Percentiles rank a stretch among this genome's conserved stretches.
These are phyloP conservation scores for Cyberlindnera mississippiensis DNA, from an alignment of 805 yeast genomes.

Conservation along the genomic window DNA sequence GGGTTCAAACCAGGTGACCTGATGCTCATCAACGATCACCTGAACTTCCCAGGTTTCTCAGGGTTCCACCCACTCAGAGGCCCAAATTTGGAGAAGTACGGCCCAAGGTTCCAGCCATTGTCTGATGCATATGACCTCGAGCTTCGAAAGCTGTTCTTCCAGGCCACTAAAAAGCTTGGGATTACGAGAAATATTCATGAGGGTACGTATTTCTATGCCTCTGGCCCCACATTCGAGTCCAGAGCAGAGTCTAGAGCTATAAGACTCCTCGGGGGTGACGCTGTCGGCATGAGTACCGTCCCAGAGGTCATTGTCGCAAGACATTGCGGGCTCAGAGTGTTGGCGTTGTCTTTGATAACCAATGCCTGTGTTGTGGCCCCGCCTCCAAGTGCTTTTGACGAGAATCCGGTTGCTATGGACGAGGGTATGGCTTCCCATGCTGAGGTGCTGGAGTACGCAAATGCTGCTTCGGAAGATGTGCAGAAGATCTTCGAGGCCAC, in stretches of 20 bases:
- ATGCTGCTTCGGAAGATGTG: constrained; percentile 77
- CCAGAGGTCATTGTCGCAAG: constrained; percentile 94
- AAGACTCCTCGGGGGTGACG: constrained; percentile 75
- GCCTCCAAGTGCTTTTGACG: constrained; percentile 64
- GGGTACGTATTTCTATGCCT: constrained; percentile 79
- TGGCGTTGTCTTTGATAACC: constrained; percentile 84
- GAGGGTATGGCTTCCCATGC: constrained; percentile 84
- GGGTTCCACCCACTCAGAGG: constrained; percentile 89
- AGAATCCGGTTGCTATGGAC: constrained; percentile 47
- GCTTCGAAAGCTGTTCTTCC: constrained; percentile 58
- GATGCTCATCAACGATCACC: constrained; percentile 87
- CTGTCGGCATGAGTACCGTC: constrained; percentile 97
- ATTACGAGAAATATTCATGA: constrained; percentile 66
- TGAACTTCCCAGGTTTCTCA: constrained; percentile 86
- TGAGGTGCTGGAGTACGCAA: constrained; percentile 86
- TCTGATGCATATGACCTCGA: constrained; percentile 85
- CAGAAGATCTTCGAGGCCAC: constrained; percentile 63
- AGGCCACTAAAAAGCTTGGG: constrained; percentile 46
- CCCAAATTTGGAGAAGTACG: constrained; percentile 72
- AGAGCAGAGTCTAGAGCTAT: constrained; percentile 88
- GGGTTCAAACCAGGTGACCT: constrained; percentile 76
- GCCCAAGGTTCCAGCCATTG: constrained; percentile 83
- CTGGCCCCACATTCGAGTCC: constrained; percentile 93
- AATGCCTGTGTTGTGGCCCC: constrained; percentile 71
- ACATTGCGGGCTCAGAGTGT: constrained; percentile 76